Percentiles rank a stretch among this genome's conserved stretches.
Conservation (phyloP, 257 asterid genomes). For the Primulina eburnea region DNA sequence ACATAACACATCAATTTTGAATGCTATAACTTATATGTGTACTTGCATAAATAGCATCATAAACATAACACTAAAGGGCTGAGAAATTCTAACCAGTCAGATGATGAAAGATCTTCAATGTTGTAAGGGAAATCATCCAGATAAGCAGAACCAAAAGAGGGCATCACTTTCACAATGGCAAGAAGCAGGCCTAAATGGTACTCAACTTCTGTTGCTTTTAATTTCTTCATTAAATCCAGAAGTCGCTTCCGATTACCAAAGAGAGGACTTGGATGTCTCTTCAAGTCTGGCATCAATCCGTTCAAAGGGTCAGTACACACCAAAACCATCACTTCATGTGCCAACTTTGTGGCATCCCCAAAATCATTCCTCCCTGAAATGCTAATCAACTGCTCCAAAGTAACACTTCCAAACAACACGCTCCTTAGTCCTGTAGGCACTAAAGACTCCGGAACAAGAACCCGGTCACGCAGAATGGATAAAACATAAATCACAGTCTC, state of each 20-base stretch:
- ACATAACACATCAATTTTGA: background rate
- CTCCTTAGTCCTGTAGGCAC: constrained; percentile 84
- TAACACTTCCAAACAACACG: constrained; percentile 87
- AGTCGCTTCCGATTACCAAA: constrained; percentile 77
- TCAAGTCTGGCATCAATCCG: constrained; percentile 86
- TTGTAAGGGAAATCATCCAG: constrained; percentile 84
- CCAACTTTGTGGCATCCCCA: constrained; percentile 60
- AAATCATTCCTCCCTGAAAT: constrained; percentile 68
- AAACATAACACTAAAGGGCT: constrained; percentile 20
- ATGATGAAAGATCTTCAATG: constrained; percentile 69
- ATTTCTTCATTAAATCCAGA: constrained; percentile 81
- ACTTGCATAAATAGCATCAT: constrained; percentile 9
- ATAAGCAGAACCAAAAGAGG: constrained; percentile 69
- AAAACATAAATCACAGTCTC: constrained; percentile 57
- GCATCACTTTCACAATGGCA: constrained; percentile 71
- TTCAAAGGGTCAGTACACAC: constrained; percentile 77
- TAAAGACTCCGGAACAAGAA: constrained; percentile 68
- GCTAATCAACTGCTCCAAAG: constrained; percentile 71
- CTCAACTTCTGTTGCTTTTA: constrained; percentile 61
- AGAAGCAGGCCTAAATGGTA: constrained; percentile 66
- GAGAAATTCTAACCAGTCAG: constrained; percentile 65
- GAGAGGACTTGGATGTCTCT: constrained; percentile 63
- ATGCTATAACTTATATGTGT: background rate
- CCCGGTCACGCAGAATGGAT: constrained; percentile 53
- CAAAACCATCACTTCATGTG: constrained; percentile 53